phyloP scores from a whole-genome alignment of 768 basidiomycete genomes.

The Russula foetens region DNA sequence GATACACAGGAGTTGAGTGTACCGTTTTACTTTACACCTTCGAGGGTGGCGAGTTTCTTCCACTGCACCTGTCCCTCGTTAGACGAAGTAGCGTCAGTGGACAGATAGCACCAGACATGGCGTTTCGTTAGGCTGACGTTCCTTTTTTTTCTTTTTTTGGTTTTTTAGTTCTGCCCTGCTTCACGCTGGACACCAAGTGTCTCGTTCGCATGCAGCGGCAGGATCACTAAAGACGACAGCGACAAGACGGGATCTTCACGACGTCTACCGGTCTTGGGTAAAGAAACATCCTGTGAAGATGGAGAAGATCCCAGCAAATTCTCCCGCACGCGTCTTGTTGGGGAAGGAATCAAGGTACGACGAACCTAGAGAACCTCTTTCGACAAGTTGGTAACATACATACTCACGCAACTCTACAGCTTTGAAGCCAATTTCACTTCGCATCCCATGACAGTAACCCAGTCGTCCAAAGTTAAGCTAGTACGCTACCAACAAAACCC shows the following conservation, averaged over 20 bases:
- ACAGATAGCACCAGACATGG: not conserved
- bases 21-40: conserved; percentile 87
- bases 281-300: conserved; percentile 74
- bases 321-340: conserved; percentile 65
- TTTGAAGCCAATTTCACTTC: conserved; percentile 63
- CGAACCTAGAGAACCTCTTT: not conserved
- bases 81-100: conserved; percentile 62
- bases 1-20: conserved; percentile 56
- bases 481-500: conserved; percentile 92
- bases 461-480: conserved; percentile 60
- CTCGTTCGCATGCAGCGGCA: conserved; percentile 82
- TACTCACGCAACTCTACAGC: conserved; percentile 29
- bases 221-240: conserved; percentile 93
- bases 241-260: conserved; percentile 59
- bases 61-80: conserved; percentile 73
- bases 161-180: conserved; percentile 72
- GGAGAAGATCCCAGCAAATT: conserved; percentile 69
- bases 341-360: conserved; percentile 55
- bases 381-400: not conserved
- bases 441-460: conserved; percentile 57
- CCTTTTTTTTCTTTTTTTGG: not conserved
- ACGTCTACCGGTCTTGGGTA: conserved; percentile 81
- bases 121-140: not conserved
- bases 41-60: conserved; percentile 70
- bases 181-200: conserved; percentile 75